phyloP scores from a whole-genome alignment of 2,329 filamentous ascomycete genomes.

The Fusarium pseudograminearum region DNA sequence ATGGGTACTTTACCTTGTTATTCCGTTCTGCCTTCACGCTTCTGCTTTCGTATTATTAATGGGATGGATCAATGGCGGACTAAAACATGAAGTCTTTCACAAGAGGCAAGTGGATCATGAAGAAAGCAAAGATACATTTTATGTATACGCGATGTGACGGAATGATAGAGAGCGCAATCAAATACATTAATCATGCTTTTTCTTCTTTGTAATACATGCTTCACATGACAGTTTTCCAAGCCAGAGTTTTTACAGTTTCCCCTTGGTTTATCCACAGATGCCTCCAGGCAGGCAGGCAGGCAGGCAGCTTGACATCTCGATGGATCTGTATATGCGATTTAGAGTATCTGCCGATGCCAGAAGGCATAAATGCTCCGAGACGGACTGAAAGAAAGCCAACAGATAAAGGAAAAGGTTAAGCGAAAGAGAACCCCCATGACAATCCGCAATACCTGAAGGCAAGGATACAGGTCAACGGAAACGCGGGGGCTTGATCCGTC shows the following conservation, averaged over 20 bases:
- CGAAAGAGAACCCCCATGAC: slow-evolving; percentile 15
- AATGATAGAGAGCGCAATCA: slow-evolving; percentile 24
- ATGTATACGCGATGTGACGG: slow-evolving; percentile 42
- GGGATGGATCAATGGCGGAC: background rate
- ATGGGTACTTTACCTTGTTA: background rate
- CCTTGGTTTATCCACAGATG: background rate
- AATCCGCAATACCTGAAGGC: slow-evolving; percentile 12
- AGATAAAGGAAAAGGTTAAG: slow-evolving; percentile 8
- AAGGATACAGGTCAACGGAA: slow-evolving; percentile 16
- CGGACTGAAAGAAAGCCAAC: background rate
- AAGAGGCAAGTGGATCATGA: slow-evolving; percentile 8
- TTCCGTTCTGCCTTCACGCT: background rate
- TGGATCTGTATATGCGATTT: background rate
- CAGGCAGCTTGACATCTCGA: slow-evolving; percentile 13
- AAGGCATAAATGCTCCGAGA: slow-evolving; percentile 8
- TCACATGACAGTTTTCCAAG: background rate
- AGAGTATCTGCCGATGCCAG: background rate
- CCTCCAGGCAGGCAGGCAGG: background rate
- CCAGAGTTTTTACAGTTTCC: background rate
- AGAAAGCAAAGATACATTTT: slow-evolving; percentile 16
- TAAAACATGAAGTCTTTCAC: background rate
- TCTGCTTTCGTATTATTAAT: slow-evolving; percentile 7
- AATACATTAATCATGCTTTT: slow-evolving; percentile 36
- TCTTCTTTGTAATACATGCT: background rate
- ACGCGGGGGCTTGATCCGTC: slow-evolving; percentile 29